phyloP scores from a whole-genome alignment of 768 basidiomycete species.

The Megacollybia marginata region DNA sequence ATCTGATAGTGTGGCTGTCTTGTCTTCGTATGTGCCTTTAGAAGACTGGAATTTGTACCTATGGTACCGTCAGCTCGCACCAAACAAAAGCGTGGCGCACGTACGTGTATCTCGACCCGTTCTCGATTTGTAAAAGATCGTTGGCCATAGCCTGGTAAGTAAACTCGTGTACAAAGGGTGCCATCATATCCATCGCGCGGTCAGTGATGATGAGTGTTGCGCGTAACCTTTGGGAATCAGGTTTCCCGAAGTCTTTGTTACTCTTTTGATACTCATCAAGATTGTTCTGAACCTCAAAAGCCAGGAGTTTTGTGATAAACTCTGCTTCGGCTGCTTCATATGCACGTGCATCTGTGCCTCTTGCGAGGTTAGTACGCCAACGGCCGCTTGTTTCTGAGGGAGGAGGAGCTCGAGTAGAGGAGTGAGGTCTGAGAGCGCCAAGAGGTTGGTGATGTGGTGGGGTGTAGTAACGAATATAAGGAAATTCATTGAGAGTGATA shows the following conservation, averaged over 20 bases:
- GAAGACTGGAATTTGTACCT: slow-evolving; percentile 95
- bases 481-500: slow-evolving; percentile 86
- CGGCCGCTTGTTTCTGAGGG: slow-evolving; percentile 56
- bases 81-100: slow-evolving; percentile 19
- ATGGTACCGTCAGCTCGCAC: background rate
- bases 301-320: slow-evolving; percentile 73
- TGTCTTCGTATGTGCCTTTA: slow-evolving; percentile 79
- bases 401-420: slow-evolving; percentile 56
- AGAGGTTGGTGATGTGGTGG: slow-evolving; percentile 78
- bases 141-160: slow-evolving; percentile 99
- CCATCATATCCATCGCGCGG: slow-evolving; percentile 89
- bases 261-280: slow-evolving; percentile 82
- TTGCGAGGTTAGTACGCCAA: slow-evolving; percentile 79
- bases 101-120: slow-evolving; percentile 81
- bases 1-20: slow-evolving; percentile 80
- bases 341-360: slow-evolving; percentile 61
- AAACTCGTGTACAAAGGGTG: slow-evolving; percentile 93
- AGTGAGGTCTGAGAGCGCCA: slow-evolving; percentile 69
- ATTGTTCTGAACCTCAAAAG: slow-evolving; percentile 75
- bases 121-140: slow-evolving; percentile 83
- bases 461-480: slow-evolving; percentile 88
- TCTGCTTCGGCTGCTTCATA: slow-evolving; percentile 69
- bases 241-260: slow-evolving; percentile 83
- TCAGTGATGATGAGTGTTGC: slow-evolving; percentile 88
- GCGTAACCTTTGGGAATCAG: slow-evolving; percentile 55